These are phyloP conservation scores for Pueraria montana DNA, from an alignment of 306 rosid species.

Conservation along the genomic window DNA sequence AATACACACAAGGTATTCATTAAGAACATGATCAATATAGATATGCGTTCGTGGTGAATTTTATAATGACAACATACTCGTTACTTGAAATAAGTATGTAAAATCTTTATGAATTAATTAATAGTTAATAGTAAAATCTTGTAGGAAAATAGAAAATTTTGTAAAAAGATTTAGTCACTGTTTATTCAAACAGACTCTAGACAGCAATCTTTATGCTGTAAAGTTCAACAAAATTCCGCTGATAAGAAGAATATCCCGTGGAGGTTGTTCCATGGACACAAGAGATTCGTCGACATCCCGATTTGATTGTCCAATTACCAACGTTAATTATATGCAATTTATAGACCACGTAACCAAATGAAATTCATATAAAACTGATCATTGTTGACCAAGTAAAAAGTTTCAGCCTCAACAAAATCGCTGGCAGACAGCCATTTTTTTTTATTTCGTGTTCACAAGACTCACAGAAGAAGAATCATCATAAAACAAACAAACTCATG, in stretches of 20 bases:
- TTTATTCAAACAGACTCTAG: no score
- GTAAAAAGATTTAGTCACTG: no score
- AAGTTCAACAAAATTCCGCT: no score
- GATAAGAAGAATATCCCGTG: neutral
- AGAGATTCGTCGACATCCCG: constrained; percentile 3
- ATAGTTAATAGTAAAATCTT: no score
- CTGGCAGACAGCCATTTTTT: constrained; percentile 39
- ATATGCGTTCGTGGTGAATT: no score
- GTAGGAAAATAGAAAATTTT: no score
- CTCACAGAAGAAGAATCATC: constrained; percentile 24
- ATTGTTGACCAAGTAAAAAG: constrained; percentile 50
- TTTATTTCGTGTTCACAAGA: constrained; percentile 42
- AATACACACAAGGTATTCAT: no score
- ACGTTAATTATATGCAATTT: neutral
- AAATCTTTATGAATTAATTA: no score
- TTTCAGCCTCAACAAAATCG: constrained; percentile 24
- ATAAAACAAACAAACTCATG: constrained; percentile 14
- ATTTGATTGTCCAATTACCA: neutral
- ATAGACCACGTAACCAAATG: constrained; percentile 7
- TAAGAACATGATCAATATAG: no score
- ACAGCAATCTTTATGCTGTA: no score
- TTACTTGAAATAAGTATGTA: no score
- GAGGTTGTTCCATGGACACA: neutral
- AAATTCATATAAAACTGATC: constrained; percentile 13
- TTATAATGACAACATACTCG: no score